Conservation (phyloP, 2,329 filamentous ascomycete genomes). For the Neonectria neomacrospora region DNA sequence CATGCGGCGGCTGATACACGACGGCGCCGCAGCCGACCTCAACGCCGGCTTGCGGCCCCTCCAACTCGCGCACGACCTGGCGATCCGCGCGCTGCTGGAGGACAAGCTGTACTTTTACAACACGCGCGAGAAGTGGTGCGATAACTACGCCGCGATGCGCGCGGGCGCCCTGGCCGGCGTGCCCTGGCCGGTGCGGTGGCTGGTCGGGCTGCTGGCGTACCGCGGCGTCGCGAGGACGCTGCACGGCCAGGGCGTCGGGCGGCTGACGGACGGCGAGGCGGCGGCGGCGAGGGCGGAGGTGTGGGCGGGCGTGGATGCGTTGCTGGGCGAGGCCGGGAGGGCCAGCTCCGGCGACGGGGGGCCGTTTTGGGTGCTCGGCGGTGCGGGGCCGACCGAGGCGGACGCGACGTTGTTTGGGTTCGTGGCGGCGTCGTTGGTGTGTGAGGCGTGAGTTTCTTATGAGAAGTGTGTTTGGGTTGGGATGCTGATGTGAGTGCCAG, state of each 20-base stretch:
- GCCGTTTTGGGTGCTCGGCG: conserved; percentile 69
- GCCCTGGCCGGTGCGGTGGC: conserved; percentile 61
- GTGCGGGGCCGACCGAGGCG: conserved; percentile 63
- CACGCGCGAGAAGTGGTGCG: conserved; percentile 65
- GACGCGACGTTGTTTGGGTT: conserved; percentile 70
- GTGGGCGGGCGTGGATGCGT: conserved; percentile 62
- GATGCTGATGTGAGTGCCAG: conserved; percentile 44
- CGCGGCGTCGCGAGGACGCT: conserved; percentile 56
- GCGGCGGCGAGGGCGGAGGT: conserved; percentile 57
- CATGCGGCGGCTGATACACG: conserved; percentile 53
- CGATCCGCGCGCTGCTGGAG: conserved; percentile 65
- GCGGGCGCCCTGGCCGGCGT: conserved; percentile 59
- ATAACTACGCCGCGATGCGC: conserved; percentile 70
- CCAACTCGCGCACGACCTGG: conserved; percentile 61
- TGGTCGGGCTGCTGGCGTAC: conserved; percentile 63
- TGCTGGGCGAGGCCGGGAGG: conserved; percentile 54
- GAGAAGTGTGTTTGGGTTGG: neutral
- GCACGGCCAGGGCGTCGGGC: conserved; percentile 66
- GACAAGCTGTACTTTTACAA: conserved; percentile 70
- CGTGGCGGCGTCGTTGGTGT: conserved; percentile 62
- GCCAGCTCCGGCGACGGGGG: conserved; percentile 26
- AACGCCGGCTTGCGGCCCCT: conserved; percentile 54
- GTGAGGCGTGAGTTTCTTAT: conserved; percentile 59
- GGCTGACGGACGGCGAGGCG: conserved; percentile 63
- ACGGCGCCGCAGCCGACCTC: conserved; percentile 58